These are phyloP conservation scores for Quercus tomentella DNA, from an alignment of 331 rosid species.

Conservation along the genomic window DNA sequence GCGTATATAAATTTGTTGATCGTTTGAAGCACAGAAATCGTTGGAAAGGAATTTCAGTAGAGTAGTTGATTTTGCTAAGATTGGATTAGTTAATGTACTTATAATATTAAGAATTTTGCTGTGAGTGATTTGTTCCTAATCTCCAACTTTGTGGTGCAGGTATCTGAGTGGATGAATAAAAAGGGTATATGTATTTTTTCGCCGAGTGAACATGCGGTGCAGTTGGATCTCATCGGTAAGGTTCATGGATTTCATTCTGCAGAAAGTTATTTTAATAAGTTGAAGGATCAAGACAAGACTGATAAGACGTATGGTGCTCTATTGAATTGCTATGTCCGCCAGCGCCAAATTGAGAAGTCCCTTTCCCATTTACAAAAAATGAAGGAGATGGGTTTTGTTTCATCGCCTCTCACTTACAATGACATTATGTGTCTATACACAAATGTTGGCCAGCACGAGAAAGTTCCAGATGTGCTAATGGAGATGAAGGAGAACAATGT, in stretches of 20 bases:
- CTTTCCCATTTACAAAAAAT: constrained; percentile 63
- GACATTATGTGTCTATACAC: constrained; percentile 74
- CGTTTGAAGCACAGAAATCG: neutral
- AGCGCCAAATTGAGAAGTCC: constrained; percentile 47
- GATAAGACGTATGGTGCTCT: constrained; percentile 73
- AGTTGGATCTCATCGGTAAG: constrained; percentile 72
- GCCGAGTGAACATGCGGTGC: constrained; percentile 65
- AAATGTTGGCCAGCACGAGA: constrained; percentile 61
- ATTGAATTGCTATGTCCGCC: constrained; percentile 76
- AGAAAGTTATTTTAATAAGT: constrained; percentile 51
- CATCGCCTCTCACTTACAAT: constrained; percentile 59
- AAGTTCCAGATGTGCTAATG: constrained; percentile 48
- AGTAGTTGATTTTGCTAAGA: neutral
- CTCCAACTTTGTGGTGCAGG: constrained; percentile 33
- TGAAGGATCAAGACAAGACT: constrained; percentile 53
- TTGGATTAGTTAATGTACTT: neutral
- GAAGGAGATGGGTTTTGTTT: constrained; percentile 73
- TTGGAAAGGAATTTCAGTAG: neutral
- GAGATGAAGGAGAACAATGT: constrained; percentile 71
- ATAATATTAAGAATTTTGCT: neutral
- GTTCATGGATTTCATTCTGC: constrained; percentile 55
- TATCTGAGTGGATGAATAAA: constrained; percentile 82
- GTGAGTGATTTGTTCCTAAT: neutral
- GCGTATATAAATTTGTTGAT: neutral
- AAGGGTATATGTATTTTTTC: constrained; percentile 75